A percentile compares a stretch with the other conserved stretches of the same genome.
These are phyloP conservation scores for Botrytis pseudocinerea DNA, from an alignment of 2,329 filamentous ascomycete genomes.

Conservation along the genomic window DNA sequence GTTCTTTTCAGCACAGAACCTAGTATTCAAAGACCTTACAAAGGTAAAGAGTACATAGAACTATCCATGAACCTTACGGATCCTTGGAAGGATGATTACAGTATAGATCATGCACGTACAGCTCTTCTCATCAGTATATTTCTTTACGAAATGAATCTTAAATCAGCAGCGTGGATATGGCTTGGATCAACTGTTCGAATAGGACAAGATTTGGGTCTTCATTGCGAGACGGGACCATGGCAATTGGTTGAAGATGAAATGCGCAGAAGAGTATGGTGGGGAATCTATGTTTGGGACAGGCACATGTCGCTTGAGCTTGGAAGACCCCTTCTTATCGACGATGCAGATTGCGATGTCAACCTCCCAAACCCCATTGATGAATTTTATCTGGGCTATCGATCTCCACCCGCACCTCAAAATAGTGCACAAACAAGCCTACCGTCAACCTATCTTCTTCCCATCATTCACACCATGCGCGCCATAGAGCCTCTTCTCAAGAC, in stretches of 20 bases:
- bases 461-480: constrained; percentile 79
- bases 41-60: constrained; percentile 68
- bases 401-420: constrained; percentile 47
- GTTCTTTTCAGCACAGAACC: constrained; percentile 67
- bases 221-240: constrained; percentile 72
- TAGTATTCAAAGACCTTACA: constrained; percentile 54
- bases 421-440: constrained; percentile 51
- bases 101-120: constrained; percentile 72
- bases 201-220: constrained; percentile 80
- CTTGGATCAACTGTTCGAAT: constrained; percentile 76
- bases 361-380: constrained; percentile 82
- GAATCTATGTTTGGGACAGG: constrained; percentile 85
- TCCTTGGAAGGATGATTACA: constrained; percentile 77
- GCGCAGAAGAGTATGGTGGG: constrained; percentile 89
- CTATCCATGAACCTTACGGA: constrained; percentile 69
- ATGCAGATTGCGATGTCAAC: constrained; percentile 81
- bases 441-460: constrained; percentile 71
- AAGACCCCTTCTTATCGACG: constrained; percentile 78
- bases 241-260: constrained; percentile 79
- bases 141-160: constrained; percentile 81
- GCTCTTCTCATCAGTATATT: constrained; percentile 75
- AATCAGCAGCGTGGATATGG: constrained; percentile 84
- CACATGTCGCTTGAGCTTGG: constrained; percentile 78
- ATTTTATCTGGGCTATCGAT: constrained; percentile 61
- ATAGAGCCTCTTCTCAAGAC: constrained; percentile 73